Conservation (phyloP, 495 filamentous ascomycete genomes). For the Paragyromitra xinjiangensis region DNA sequence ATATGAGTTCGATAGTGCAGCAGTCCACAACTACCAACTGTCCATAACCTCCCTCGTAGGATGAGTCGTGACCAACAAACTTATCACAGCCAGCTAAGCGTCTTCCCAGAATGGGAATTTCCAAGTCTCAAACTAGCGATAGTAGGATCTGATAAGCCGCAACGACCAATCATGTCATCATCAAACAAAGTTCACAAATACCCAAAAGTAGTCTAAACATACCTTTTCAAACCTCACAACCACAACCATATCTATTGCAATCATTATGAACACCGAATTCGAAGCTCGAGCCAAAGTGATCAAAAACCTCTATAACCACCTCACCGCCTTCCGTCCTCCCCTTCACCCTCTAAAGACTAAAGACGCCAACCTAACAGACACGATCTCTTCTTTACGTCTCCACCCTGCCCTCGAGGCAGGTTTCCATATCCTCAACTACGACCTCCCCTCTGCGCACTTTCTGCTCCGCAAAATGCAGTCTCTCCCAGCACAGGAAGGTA, state of each 20-base stretch:
- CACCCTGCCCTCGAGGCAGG: conserved; percentile 62
- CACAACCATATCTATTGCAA: not conserved
- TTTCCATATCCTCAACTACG: conserved; percentile 63
- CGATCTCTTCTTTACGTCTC: conserved; percentile 59
- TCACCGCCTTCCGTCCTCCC: conserved; percentile 52
- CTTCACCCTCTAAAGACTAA: conserved; percentile 55
- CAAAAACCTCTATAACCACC: conserved; percentile 25
- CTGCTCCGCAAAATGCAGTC: conserved; percentile 64
- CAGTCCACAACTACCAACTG: too few relatives aligned
- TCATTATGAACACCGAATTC: not conserved
- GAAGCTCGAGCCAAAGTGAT: conserved; percentile 6
- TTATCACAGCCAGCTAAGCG: too few relatives aligned
- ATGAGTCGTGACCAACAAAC: too few relatives aligned
- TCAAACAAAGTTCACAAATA: not conserved
- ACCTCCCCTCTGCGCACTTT: conserved; percentile 63
- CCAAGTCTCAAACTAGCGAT: too few relatives aligned
- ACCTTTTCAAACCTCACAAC: not conserved
- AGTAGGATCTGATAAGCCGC: not conserved
- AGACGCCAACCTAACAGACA: conserved; percentile 46
- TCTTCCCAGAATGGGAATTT: too few relatives aligned
- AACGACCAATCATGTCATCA: not conserved
- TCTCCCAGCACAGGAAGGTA: conserved; percentile 61
- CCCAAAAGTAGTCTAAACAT: not conserved
- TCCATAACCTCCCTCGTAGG: too few relatives aligned
- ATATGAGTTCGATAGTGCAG: too few relatives aligned